Conservation (phyloP, 164 flowering plant species). For the Litsea cubeba region DNA sequence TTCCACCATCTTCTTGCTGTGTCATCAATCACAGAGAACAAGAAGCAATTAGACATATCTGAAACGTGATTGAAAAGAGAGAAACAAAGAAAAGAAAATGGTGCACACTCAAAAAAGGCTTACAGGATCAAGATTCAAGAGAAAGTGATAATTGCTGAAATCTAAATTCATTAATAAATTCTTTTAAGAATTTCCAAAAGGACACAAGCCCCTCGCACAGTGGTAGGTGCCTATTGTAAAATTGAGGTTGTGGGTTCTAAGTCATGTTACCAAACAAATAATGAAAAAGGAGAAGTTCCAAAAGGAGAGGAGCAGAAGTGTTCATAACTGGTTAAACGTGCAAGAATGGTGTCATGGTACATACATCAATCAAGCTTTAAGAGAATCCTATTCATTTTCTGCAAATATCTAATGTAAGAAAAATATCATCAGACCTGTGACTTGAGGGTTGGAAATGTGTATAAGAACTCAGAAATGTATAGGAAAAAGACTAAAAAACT, state of each 20-base stretch:
- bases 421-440: background rate
- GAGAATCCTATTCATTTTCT: background rate
- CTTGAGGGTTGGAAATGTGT: too few species aligned
- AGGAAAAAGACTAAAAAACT: too few species aligned
- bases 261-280: too few species aligned
- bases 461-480: too few species aligned
- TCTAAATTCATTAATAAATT: background rate
- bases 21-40: constrained; percentile 3
- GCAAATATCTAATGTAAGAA: background rate
- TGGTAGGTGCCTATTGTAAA: too few species aligned
- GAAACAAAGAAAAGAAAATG: background rate
- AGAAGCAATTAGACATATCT: background rate
- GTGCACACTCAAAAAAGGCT: too few species aligned
- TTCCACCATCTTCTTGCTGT: constrained; percentile 80
- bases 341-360: too few species aligned
- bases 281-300: too few species aligned
- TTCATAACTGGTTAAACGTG: too few species aligned
- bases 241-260: too few species aligned
- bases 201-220: background rate
- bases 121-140: background rate
- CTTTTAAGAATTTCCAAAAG: background rate
- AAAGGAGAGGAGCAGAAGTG: too few species aligned
- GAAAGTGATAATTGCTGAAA: background rate
- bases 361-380: background rate
- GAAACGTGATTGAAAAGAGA: background rate